Evolutionary conservation across 1,284 basidiomycete species (phyloP).

Genomic region (Marasmius oreades): DNA sequence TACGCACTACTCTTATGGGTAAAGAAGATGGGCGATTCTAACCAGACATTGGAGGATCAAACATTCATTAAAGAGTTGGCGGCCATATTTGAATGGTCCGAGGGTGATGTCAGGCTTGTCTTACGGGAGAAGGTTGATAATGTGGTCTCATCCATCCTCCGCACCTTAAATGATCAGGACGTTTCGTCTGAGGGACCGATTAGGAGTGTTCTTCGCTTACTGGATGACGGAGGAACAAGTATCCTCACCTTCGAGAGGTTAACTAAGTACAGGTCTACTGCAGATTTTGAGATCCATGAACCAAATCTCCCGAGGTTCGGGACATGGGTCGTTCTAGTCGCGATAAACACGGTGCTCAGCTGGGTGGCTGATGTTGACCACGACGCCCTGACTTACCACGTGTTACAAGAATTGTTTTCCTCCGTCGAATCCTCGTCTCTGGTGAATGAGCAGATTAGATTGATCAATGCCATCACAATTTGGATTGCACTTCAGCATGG

Average conservation of each 20-base stretch:
- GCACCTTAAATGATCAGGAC: slow-evolving; percentile 61
- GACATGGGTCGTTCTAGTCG: slow-evolving; percentile 45
- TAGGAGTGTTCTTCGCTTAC: slow-evolving; percentile 27
- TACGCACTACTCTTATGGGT: slow-evolving; percentile 52
- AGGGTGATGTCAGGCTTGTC: slow-evolving; percentile 20
- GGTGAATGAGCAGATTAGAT: slow-evolving; percentile 82
- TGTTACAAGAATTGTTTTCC: slow-evolving; percentile 72
- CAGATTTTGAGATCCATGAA: slow-evolving; percentile 49
- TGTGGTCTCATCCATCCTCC: slow-evolving; percentile 54
- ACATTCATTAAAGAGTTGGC: neutral
- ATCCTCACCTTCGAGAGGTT: slow-evolving; percentile 39
- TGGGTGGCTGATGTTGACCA: slow-evolving; percentile 35
- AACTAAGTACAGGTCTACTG: slow-evolving; percentile 44
- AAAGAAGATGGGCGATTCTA: slow-evolving; percentile 24
- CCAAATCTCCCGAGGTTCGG: slow-evolving; percentile 61
- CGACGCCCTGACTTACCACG: slow-evolving; percentile 67
- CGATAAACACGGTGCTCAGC: slow-evolving; percentile 56
- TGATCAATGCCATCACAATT: slow-evolving; percentile 71
- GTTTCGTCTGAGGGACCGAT: slow-evolving; percentile 38
- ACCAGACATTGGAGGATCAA: neutral
- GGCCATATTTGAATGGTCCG: slow-evolving; percentile 27
- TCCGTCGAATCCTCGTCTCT: slow-evolving; percentile 68
- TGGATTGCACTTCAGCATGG: slow-evolving; percentile 60
- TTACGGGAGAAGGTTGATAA: slow-evolving; percentile 48
- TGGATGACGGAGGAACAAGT: slow-evolving; percentile 22